Evolutionary conservation across 768 basidiomycete genomes (phyloP).

Genomic region (Pleurotus pulmonarius): DNA sequence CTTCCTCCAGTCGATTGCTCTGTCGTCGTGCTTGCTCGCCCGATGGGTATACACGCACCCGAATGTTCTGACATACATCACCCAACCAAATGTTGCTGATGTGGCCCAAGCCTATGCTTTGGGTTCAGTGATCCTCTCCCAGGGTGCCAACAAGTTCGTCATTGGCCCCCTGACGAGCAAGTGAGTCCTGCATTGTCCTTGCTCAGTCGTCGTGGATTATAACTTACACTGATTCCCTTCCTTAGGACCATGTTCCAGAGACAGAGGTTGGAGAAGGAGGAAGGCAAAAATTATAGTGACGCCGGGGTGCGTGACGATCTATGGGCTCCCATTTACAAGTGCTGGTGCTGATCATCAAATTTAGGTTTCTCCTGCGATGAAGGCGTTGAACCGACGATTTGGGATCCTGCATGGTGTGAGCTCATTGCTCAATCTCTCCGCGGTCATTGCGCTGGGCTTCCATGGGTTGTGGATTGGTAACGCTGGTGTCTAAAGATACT

Average conservation of each 20-base stretch:
- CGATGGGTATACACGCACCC: constrained; percentile 59
- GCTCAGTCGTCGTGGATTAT: neutral
- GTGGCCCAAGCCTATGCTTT: constrained; percentile 65
- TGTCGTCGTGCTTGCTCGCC: constrained; percentile 52
- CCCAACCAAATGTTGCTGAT: constrained; percentile 48
- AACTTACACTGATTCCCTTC: neutral
- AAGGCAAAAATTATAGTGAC: constrained; percentile 65
- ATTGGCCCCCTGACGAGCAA: constrained; percentile 72
- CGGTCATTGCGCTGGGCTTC: constrained; percentile 57
- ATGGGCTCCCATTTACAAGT: neutral
- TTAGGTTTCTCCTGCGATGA: constrained; percentile 68
- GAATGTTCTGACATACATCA: constrained; percentile 43
- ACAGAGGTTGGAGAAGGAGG: constrained; percentile 69
- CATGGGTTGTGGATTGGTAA: constrained; percentile 73
- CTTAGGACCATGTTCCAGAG: constrained; percentile 72
- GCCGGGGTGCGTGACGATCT: constrained; percentile 44
- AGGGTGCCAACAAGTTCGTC: constrained; percentile 61
- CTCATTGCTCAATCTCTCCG: constrained; percentile 59
- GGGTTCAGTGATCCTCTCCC: constrained; percentile 38
- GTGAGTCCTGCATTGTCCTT: constrained; percentile 28
- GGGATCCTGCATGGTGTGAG: constrained; percentile 65
- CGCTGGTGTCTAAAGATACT: constrained; percentile 41
- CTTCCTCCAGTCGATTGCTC: constrained; percentile 55
- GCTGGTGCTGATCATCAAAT: neutral
- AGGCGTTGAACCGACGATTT: constrained; percentile 64